Evolutionary conservation across 148 eudicot genomes (phyloP), one percentile per base, ranked within the genome.

Genomic region (Arbutus unedo): DNA sequence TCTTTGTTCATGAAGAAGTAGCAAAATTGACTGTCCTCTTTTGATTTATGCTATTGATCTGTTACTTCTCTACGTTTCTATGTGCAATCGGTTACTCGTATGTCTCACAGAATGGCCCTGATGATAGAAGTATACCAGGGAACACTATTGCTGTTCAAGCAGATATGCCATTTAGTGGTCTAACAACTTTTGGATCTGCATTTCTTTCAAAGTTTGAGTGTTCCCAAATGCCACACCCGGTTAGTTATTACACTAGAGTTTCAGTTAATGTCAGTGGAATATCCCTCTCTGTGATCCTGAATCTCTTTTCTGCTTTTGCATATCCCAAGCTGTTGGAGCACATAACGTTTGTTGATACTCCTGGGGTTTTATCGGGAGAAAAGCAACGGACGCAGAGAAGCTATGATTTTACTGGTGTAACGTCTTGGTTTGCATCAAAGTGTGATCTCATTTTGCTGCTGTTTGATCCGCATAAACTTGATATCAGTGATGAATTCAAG

Each of bases 171-270:
- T 96, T 88, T 86, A 91, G 91, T 62, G 98, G 99, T 84, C 92
- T 96, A 71, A 87, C 94, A 51, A 90, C 82, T 85, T 96, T 96
- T 78, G 99, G 99, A 64, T 90, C 93, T 72, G 89, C 99, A 74
- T 96, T 96, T 87, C 91, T 96, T 82, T 96, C 99, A 78, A 96
- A 96, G 80, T 96, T 96, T 83, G 94, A 96, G 87, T 96, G 99
- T 83, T 96, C 99, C 47, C 99, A 94, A 88, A 93, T 96, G 99
- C 93, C 97, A 83, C 99, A 96, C 87, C 95, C 97, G 66, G 99
- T 96, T 79, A 90, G 96, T 84, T 57, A 4, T 41, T 31, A 7
- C 38, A 9, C 8, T 64, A 23, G 41, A 4, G 4, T 64, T 64
- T 64, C 15, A 23, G 70, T 23, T 23, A 23, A 62, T 21, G 25